These are phyloP conservation scores for Beauveria brongniartii DNA, from an alignment of 2,329 filamentous ascomycete species.

Conservation along the genomic window DNA sequence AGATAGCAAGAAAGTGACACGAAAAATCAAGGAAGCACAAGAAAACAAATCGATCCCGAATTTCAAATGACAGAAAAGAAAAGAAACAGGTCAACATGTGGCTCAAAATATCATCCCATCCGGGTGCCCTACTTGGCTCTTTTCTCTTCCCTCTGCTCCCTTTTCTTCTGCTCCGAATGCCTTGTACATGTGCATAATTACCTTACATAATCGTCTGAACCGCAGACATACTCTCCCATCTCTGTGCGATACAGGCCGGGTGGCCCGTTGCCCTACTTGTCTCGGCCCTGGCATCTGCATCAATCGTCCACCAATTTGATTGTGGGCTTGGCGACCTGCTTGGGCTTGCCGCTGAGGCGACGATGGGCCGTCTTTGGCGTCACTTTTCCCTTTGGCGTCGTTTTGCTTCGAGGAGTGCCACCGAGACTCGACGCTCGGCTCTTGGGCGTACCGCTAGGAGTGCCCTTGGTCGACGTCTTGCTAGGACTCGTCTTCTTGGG, in stretches of 20 bases:
- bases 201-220: neutral
- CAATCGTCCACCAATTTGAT: constrained; percentile 7
- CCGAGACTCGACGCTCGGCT: neutral
- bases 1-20: neutral
- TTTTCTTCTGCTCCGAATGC: neutral
- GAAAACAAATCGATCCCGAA: neutral
- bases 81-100: neutral
- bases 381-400: constrained; percentile 10
- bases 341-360: constrained; percentile 8
- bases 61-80: neutral
- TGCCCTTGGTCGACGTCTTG: constrained; percentile 14
- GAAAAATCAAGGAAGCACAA: neutral
- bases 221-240: neutral
- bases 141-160: neutral
- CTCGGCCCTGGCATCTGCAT: neutral
- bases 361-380: constrained; percentile 11
- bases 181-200: neutral
- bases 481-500: neutral
- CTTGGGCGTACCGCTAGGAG: constrained; percentile 13
- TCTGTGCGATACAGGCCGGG: neutral
- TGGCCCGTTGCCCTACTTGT: neutral
- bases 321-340: constrained; percentile 6
- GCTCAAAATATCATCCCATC: neutral
- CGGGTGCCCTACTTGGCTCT: neutral
- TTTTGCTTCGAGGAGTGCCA: constrained; percentile 3